Evolutionary conservation across 352 stramenopile species (phyloP), one percentile per base, ranked within the genome.

Genomic region (Phytophthora agathidicida): DNA sequence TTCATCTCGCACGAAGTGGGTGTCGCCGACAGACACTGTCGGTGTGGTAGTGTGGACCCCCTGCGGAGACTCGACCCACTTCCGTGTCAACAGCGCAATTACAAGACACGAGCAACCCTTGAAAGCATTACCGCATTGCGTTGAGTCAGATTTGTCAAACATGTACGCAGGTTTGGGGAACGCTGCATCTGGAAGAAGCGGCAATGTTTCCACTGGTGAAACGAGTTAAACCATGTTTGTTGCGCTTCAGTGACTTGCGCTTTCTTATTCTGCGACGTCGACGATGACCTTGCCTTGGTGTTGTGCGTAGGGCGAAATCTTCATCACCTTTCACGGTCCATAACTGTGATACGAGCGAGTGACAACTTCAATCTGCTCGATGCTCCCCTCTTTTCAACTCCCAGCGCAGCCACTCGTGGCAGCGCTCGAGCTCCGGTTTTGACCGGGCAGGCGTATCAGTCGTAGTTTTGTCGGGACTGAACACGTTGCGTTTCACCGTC

Each of bases 61-160:
- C 1, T 84, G 75, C 32, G 75, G 71, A 16, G 66, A 68, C 2
- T 81, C 65, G 13, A 81, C 68, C 35, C 77, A 77, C 60, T 81
- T 84, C 52, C 71, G 75, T 30, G 63, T 84, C n/a, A 84, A 81
- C 57, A 77, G 54, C 37, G 75, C 68, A 9, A 62, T 81, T 37
- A 81, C 71, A 13, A 33, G 45, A 39, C 55, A 48, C 23, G n/a
- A 63, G 43, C 50, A 49, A 3, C 9, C 3, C 16, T 51, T 51
- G 20, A 14, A 14, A 24, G 44, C 24, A 24, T 32, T 55, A 31
- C 17, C 28, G 11, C 38, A 38, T 60, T 60, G 50, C 50, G 50
- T 60, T 45, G 38, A 45, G 38, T 10, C 38, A 32, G 38, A 24
- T 10, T 26, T 53, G 14, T 20, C 28, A 16, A 30, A 30, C 43